A percentile compares a stretch with the other conserved stretches of the same genome.
phyloP scores from a whole-genome alignment of 306 rosid genomes.

The Cucumis melo region DNA sequence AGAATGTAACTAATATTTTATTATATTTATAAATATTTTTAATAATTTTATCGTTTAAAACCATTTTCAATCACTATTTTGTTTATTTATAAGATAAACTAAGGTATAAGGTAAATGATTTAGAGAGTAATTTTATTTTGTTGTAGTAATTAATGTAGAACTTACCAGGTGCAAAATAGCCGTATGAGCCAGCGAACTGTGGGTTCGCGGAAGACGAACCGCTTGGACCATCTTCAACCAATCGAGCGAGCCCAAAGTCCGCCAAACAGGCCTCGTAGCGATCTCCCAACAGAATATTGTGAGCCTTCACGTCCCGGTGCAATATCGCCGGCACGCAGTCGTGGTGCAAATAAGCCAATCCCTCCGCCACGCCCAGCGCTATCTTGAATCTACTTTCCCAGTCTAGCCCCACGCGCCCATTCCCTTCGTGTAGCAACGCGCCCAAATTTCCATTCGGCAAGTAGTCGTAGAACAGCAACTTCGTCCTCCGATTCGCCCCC shows the following conservation, averaged over 20 bases:
- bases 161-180: constrained; percentile 77
- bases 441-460: constrained; percentile 58
- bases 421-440: constrained; percentile 38
- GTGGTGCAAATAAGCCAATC: constrained; percentile 76
- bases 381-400: constrained; percentile 87
- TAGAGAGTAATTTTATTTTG: background rate
- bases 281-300: constrained; percentile 58
- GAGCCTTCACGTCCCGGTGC: constrained; percentile 90
- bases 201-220: constrained; percentile 51
- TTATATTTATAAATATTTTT: no score
- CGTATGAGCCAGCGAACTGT: constrained; percentile 84
- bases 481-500: constrained; percentile 64
- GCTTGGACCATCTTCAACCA: constrained; percentile 46
- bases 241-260: constrained; percentile 78
- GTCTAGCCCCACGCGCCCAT: constrained; percentile 49
- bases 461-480: constrained; percentile 59
- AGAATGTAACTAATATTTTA: no score
- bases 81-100: no score
- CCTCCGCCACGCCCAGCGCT: constrained; percentile 81
- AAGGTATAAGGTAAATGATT: no score
- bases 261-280: constrained; percentile 74
- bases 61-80: no score
- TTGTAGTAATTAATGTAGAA: background rate
- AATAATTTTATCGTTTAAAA: no score
- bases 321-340: constrained; percentile 82